Evolutionary conservation across 1,284 basidiomycete species (phyloP).

Genomic region (Irpex sp.): DNA sequence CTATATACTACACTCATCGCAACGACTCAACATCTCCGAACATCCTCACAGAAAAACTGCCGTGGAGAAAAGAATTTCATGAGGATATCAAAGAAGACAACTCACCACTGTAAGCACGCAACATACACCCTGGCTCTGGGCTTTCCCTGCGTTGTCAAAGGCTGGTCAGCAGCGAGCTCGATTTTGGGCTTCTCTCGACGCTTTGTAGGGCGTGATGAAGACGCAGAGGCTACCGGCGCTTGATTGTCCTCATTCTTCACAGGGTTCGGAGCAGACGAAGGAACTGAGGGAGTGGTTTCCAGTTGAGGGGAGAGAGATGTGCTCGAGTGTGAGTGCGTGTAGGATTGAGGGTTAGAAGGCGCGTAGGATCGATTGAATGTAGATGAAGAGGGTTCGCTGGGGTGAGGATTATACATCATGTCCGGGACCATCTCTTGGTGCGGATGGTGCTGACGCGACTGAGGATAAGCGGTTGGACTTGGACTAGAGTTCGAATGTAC

Average conservation of each 20-base stretch:
- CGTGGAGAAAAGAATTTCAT: neutral
- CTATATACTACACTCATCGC: neutral
- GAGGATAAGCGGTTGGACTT: neutral
- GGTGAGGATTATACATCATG: constrained; percentile 7
- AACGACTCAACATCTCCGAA: constrained; percentile 1
- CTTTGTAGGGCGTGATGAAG: constrained; percentile 26
- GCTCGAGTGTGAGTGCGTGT: constrained; percentile 9
- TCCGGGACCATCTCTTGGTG: constrained; percentile 8
- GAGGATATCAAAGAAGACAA: constrained; percentile 9
- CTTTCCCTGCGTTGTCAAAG: constrained; percentile 72
- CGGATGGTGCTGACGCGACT: constrained; percentile 8
- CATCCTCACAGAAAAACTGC: constrained; percentile 8
- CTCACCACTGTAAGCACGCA: constrained; percentile 72
- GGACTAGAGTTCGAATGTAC: neutral
- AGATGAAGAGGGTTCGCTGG: constrained; percentile 1
- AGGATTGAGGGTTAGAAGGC: constrained; percentile 2
- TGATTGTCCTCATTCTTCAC: neutral
- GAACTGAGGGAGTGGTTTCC: neutral
- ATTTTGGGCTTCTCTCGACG: constrained; percentile 62
- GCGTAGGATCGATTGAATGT: neutral
- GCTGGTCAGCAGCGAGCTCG: constrained; percentile 65
- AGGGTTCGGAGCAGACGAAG: neutral
- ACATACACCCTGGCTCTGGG: constrained; percentile 72
- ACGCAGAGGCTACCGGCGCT: neutral
- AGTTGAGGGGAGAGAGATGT: constrained; percentile 8